A percentile compares a stretch with the other conserved stretches of the same genome.
Evolutionary conservation across 2,329 filamentous ascomycete species (phyloP).

Genomic region (Cordyceps tenuipes): DNA sequence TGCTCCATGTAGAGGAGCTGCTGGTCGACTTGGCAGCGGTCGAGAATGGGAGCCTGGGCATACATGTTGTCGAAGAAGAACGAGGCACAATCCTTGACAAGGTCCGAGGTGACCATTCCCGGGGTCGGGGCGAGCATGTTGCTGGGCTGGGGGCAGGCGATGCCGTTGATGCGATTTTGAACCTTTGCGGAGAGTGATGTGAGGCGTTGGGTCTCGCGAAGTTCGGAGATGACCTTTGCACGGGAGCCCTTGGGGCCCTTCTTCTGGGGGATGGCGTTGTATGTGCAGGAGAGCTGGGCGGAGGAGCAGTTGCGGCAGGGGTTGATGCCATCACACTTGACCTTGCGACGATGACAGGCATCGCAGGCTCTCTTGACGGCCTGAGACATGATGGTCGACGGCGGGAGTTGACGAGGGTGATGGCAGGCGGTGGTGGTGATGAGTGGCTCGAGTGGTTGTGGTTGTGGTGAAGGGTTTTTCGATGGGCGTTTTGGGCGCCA

Average conservation of each 20-base stretch:
- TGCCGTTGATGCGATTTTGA: constrained; percentile 50
- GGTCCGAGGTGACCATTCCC: constrained; percentile 51
- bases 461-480: constrained; percentile 2
- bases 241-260: constrained; percentile 68
- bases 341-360: constrained; percentile 65
- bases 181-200: constrained; percentile 55
- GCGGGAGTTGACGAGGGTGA: neutral
- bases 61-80: constrained; percentile 65
- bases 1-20: constrained; percentile 53
- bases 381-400: constrained; percentile 34
- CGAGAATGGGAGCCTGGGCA: constrained; percentile 53
- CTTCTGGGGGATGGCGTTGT: constrained; percentile 67
- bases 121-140: constrained; percentile 48
- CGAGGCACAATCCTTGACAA: constrained; percentile 57
- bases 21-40: constrained; percentile 49
- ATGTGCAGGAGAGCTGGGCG: constrained; percentile 61
- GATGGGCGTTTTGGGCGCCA: neutral
- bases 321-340: constrained; percentile 63
- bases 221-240: constrained; percentile 67
- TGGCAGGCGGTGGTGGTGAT: neutral
- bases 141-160: constrained; percentile 36
- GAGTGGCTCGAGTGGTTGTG: neutral
- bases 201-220: constrained; percentile 60
- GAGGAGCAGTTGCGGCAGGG: constrained; percentile 64
- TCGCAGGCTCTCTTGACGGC: constrained; percentile 59